phyloP scores from a whole-genome alignment of 139 green algal genomes.

The Picochlorum sp. region DNA sequence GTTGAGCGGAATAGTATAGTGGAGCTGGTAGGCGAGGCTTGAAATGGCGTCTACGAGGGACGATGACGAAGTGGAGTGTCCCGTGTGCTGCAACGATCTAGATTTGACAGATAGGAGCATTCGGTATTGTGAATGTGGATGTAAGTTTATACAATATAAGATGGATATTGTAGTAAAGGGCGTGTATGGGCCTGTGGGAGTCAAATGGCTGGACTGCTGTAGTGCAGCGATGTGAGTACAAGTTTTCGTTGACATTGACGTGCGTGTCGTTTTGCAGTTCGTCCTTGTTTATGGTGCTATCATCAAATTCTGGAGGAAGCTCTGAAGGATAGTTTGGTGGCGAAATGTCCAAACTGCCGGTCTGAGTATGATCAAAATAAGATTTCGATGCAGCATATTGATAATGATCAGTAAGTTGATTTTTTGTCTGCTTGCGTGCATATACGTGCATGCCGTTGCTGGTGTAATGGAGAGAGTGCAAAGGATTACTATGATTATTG shows the following conservation, averaged over 20 bases:
- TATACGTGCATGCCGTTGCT: neutral
- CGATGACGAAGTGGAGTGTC: slow-evolving; percentile 28
- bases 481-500: slow-evolving; percentile 5
- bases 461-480: neutral
- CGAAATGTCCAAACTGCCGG: slow-evolving; percentile 72
- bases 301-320: slow-evolving; percentile 79
- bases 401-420: slow-evolving; percentile 25
- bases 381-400: slow-evolving; percentile 42
- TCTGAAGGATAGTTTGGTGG: slow-evolving; percentile 44
- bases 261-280: slow-evolving; percentile 11
- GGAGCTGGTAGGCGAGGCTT: too few species aligned
- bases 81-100: slow-evolving; percentile 65
- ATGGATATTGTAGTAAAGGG: too few species aligned
- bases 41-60: too few species aligned
- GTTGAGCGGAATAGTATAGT: too few species aligned
- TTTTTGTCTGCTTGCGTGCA: too few species aligned
- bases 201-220: too few species aligned
- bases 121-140: slow-evolving; percentile 67
- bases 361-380: slow-evolving; percentile 66
- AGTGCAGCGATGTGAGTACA: neutral
- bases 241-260: neutral
- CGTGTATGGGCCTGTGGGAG: too few species aligned
- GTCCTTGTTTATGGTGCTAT: slow-evolving; percentile 69
- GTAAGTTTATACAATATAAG: too few species aligned
- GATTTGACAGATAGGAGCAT: slow-evolving; percentile 70